Base-by-base conservation (phyloP, 768 basidiomycete species). In the Leccinum aurantiacum region DNA sequence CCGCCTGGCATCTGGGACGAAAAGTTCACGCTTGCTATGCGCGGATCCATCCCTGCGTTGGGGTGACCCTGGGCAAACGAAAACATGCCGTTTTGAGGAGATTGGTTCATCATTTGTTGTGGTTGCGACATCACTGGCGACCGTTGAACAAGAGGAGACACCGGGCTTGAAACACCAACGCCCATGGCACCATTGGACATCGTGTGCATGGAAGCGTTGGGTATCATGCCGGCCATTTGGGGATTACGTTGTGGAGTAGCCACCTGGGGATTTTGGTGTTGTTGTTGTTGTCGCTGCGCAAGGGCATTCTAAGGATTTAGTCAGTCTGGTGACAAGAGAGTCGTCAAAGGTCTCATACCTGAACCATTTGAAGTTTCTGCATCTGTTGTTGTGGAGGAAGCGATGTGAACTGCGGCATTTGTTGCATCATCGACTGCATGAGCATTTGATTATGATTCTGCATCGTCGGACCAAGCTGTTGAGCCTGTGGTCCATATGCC, bases 361-460 rank as follows among this genome's bases (percentile, higher is more conserved):
- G 84, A 14, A 82, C 68, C 57, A 72, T 60, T 35, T 82, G 70
- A 71, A 90, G 75, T 67, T 79, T 84, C 71, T 87, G 87, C 62
- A 89, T 66, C 73, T 90, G 87, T 65, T 79, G 74, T 59, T 77
- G 81, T 2, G 78, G 46, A 10, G 86, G 79, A 58, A 88, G 70
- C 19, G 66, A 66, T 62, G 77, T 74, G 63, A 90, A 90, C 11
- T 78, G 78, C 6, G 86, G 88, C 1, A 85, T 68, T 24, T 74
- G 74, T 37, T 78, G 74, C 10, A 76, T 63, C 75, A 90, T 77
- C 64, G 85, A 83, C 59, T 82, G 79, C 71, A 86, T 71, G 57
- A 89, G 76, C 24, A 85, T 84, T 69, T 90, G 84, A 11, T 60
- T 70, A 5, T 84, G 86, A 59, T 71, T 75, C 59, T 84, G 83